Conservation (phyloP, 306 rosid species). For the Luffa acutangula region DNA sequence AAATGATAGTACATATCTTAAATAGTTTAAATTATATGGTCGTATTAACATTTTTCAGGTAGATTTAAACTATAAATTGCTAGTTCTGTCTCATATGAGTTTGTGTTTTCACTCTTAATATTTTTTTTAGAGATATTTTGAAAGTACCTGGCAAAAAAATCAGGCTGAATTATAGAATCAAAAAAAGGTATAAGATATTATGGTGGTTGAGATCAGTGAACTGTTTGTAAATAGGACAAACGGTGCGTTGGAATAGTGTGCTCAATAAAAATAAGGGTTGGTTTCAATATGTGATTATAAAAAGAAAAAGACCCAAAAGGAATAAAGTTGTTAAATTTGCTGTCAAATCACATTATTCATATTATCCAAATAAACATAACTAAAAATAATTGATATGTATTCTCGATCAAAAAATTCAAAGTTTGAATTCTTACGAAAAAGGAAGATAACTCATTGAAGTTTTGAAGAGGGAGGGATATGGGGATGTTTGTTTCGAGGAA, state of each 20-base stretch:
- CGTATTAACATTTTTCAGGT: no score
- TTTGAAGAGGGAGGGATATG: not conserved
- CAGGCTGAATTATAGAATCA: not conserved
- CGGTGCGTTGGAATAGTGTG: not conserved
- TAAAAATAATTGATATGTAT: no score
- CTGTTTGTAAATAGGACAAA: not conserved
- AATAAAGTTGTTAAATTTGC: not conserved
- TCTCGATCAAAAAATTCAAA: no score
- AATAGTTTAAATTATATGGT: no score
- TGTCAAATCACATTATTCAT: not conserved
- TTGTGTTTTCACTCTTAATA: no score
- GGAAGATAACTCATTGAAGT: no score
- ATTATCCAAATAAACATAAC: not conserved
- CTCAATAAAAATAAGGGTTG: not conserved
- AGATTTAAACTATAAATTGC: no score
- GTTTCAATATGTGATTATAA: not conserved
- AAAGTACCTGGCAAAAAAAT: not conserved
- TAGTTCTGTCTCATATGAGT: no score
- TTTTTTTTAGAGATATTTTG: no score
- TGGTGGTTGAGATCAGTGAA: not conserved
- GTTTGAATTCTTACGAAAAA: no score
- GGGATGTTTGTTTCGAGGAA: not conserved
- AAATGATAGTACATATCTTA: no score
- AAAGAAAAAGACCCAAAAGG: not conserved
- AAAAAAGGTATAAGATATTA: not conserved